A percentile compares a stretch with the other conserved stretches of the same genome.
Evolutionary conservation across 148 eudicot species (phyloP).

Genomic region (Rhododendron kiyosumense): DNA sequence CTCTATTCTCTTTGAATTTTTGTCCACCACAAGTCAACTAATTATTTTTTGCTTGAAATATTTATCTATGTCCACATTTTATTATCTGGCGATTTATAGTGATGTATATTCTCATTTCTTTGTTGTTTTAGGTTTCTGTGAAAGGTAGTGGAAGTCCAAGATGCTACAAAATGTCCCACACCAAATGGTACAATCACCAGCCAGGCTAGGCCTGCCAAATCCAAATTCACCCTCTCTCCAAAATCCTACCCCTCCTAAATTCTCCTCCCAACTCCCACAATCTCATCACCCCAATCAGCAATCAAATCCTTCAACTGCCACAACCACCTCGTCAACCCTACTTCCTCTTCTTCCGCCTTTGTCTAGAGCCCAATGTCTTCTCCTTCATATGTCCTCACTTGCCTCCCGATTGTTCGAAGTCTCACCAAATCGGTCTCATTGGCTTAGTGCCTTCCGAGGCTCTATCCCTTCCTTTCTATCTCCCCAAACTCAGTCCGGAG

Average conservation of each 20-base stretch:
- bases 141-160: slow-evolving; percentile 16
- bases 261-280: slow-evolving; percentile 52
- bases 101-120: not conserved
- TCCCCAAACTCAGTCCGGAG: slow-evolving; percentile 43
- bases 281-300: slow-evolving; percentile 49
- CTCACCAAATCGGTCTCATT: slow-evolving; percentile 71
- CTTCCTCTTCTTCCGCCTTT: slow-evolving; percentile 88
- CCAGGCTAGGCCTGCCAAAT: slow-evolving; percentile 80
- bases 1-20: not conserved
- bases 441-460: slow-evolving; percentile 83
- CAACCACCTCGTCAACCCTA: slow-evolving; percentile 55
- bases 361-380: slow-evolving; percentile 77
- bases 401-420: slow-evolving; percentile 73
- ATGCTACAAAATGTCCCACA: slow-evolving; percentile 47
- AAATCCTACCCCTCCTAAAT: slow-evolving; percentile 54
- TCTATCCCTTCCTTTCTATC: slow-evolving; percentile 73
- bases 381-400: slow-evolving; percentile 75
- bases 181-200: slow-evolving; percentile 75
- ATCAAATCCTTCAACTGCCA: slow-evolving; percentile 26
- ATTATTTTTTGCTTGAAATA: not conserved
- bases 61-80: not conserved
- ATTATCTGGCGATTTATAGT: not conserved
- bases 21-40: not conserved
- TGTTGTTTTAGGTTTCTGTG: not conserved
- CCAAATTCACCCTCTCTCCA: slow-evolving; percentile 88